Evolutionary conservation across 2,329 filamentous ascomycete species (phyloP), one percentile per base, ranked within the genome.

Genomic region (Camptophora hylomeconis): DNA sequence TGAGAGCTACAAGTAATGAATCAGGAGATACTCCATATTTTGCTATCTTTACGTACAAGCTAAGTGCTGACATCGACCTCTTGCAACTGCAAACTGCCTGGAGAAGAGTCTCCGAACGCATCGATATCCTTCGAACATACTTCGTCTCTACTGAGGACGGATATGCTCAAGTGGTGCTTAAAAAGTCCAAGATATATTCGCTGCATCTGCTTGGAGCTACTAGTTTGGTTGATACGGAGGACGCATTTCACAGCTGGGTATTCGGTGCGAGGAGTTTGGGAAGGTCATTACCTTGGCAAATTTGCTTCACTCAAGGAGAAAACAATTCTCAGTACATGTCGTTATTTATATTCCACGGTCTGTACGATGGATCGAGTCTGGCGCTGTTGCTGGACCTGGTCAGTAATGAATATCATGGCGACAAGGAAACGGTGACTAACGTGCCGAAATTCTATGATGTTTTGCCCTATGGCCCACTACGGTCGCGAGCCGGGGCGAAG

Each of bases 331-430:
- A 20, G 8, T 32, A 30, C 20, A 52, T 92, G 17, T 53, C 63
- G 2, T 45, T 92, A 2, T 67, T 78, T 24, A 74, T 92, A 1
- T 92, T 93, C 53, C 86, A 94, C 48, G 83, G 70, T 0, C 52
- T 93, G 0, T 94, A 94, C 43, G 86, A 94, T 51, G 86, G 83
- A 2, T 77, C 69, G 39, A 87, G 83, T 36, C 66, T 92, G 20
- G 63, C 67, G 2, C 50, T 82, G 14, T 63, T 92, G 20, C 61
- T 92, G 12, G 49, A 67, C 3, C 54, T 63, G 12, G 60, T 92
- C 3, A 53, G 58, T 16, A 44, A 56, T 3, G 54, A 62, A 4
- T 82, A 81, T 42, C 9, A 33, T 9, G 12, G 24, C 8, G 20
- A 30, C 14, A 17, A 22, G 8, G 23, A 36, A 12, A 16, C 10